Conservation (phyloP, 768 basidiomycete genomes). For the Podaxis sp. region DNA sequence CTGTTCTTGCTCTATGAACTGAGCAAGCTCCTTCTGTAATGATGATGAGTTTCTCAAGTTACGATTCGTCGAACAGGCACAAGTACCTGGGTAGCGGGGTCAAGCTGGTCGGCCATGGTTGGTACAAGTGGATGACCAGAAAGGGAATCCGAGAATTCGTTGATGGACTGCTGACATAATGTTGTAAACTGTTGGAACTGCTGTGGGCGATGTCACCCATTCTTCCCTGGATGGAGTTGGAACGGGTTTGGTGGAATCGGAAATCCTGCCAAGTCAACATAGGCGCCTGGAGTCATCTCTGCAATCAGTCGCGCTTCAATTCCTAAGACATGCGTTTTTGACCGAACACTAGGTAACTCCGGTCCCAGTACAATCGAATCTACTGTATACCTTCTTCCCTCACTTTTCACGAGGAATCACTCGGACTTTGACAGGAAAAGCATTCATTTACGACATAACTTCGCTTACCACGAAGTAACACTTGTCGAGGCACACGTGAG, state of each 20-base stretch:
- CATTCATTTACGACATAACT: slow-evolving; percentile 6
- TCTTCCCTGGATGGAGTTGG: slow-evolving; percentile 3
- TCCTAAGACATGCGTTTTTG: background rate
- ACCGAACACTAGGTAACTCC: slow-evolving; percentile 7
- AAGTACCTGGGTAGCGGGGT: slow-evolving; percentile 70
- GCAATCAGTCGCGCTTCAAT: background rate
- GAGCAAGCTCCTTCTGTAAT: slow-evolving; percentile 72
- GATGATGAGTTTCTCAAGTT: background rate
- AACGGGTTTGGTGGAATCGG: slow-evolving; percentile 4
- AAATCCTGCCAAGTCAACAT: slow-evolving; percentile 10
- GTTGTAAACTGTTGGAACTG: background rate
- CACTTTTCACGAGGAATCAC: slow-evolving; percentile 4
- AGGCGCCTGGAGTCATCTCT: background rate
- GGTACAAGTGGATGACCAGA: slow-evolving; percentile 9
- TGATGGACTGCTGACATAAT: slow-evolving; percentile 5
- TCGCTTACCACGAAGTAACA: slow-evolving; percentile 7
- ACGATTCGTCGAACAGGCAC: slow-evolving; percentile 5
- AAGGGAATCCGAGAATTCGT: slow-evolving; percentile 7
- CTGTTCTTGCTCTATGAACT: slow-evolving; percentile 80
- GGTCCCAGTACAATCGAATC: slow-evolving; percentile 4
- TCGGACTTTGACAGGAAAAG: background rate
- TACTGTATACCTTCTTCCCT: background rate
- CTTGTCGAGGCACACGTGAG: slow-evolving; percentile 30
- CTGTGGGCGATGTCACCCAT: slow-evolving; percentile 4
- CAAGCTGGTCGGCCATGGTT: slow-evolving; percentile 57